These are phyloP conservation scores for Kuraishia borneana DNA, from an alignment of 805 yeast species.

Conservation along the genomic window DNA sequence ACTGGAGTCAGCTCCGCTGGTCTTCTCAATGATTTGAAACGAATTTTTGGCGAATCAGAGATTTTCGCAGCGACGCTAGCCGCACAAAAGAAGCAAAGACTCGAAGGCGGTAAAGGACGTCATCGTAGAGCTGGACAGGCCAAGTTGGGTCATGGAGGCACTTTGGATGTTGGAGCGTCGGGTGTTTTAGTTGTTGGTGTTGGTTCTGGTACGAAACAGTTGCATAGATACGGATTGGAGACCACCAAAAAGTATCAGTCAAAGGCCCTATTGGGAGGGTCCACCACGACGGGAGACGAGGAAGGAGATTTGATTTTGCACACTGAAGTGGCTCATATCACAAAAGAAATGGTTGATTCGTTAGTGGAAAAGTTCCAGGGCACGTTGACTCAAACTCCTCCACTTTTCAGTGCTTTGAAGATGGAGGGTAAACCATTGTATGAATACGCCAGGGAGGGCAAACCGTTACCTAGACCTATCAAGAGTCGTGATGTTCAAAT, in stretches of 20 bases:
- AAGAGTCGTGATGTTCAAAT: constrained; percentile 64
- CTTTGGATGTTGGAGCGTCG: constrained; percentile 91
- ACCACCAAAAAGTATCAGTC: constrained; percentile 76
- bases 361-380: constrained; percentile 67
- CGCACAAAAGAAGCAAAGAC: constrained; percentile 34
- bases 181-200: constrained; percentile 89
- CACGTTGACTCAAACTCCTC: constrained; percentile 79
- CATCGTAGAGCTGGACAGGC: constrained; percentile 50
- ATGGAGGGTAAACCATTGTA: constrained; percentile 91
- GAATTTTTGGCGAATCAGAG: constrained; percentile 45
- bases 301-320: constrained; percentile 72
- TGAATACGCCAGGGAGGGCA: constrained; percentile 85
- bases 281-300: constrained; percentile 89
- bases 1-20: constrained; percentile 73
- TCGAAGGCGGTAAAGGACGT: constrained; percentile 28
- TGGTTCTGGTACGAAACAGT: constrained; percentile 81
- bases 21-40: constrained; percentile 57
- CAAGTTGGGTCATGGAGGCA: constrained; percentile 98
- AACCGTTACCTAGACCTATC: constrained; percentile 77
- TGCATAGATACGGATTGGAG: constrained; percentile 60
- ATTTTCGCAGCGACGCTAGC: constrained; percentile 45
- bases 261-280: constrained; percentile 75
- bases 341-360: constrained; percentile 34
- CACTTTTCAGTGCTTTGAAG: constrained; percentile 87
- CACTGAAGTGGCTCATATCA: constrained; percentile 46